Conservation (phyloP, 352 stramenopile genomes). For the Pythium scleroteichum region DNA sequence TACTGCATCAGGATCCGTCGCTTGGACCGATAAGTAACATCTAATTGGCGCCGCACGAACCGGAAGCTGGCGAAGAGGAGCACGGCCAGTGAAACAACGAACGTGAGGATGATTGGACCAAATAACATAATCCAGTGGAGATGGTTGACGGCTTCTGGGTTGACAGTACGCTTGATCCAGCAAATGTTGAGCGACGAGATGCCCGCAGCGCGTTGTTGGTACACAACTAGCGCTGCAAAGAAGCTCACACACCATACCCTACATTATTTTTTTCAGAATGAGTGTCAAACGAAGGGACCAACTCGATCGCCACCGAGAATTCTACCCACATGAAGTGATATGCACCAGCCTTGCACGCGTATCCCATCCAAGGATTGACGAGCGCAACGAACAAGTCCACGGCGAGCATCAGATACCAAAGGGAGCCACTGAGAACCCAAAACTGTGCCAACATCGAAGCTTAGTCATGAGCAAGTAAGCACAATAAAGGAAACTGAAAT, state of each 20-base stretch:
- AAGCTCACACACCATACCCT: conserved; percentile 76
- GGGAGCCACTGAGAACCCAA: conserved; percentile 62
- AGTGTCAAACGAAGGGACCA: background rate
- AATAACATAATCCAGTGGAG: conserved; percentile 74
- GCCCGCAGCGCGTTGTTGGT: conserved; percentile 62
- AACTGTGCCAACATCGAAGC: conserved; percentile 41
- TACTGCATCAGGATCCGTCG: conserved; percentile 83
- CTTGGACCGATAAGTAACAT: conserved; percentile 85
- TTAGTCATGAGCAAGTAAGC: background rate
- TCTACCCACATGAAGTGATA: conserved; percentile 76
- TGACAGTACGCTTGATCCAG: conserved; percentile 62
- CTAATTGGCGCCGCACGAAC: conserved; percentile 79
- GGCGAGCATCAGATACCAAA: conserved; percentile 86
- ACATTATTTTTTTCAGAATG: background rate
- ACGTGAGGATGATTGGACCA: conserved; percentile 48
- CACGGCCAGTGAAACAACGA: conserved; percentile 62
- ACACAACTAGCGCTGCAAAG: conserved; percentile 57
- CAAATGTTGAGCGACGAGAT: conserved; percentile 77
- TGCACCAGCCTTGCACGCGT: conserved; percentile 81
- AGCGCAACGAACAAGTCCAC: conserved; percentile 83
- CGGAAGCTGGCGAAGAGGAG: conserved; percentile 84
- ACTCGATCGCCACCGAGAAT: background rate
- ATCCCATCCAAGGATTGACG: conserved; percentile 88
- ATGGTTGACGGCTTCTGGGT: conserved; percentile 48
- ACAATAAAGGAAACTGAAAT: background rate